phyloP scores from a whole-genome alignment of 352 stramenopile species.

The Phytopythium aichiense region DNA sequence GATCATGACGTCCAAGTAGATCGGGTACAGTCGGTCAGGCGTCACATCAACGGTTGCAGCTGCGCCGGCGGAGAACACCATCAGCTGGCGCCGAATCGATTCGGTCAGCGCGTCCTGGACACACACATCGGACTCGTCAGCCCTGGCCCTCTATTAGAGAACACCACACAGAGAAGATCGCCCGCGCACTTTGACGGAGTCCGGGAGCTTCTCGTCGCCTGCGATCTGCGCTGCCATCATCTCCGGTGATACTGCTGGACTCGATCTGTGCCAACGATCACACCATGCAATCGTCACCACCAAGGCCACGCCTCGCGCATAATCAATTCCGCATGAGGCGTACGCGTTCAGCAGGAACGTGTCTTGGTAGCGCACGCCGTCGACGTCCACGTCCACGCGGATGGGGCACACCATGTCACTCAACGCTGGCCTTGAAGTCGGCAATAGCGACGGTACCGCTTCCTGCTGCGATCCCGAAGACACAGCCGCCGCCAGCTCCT shows the following conservation, averaged over 20 bases:
- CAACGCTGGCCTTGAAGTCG: slow-evolving; percentile 3
- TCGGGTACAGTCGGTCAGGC: slow-evolving; percentile 44
- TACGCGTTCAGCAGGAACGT: slow-evolving; percentile 69
- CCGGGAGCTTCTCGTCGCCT: slow-evolving; percentile 50
- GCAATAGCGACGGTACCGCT: slow-evolving; percentile 12
- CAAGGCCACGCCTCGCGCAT: not conserved
- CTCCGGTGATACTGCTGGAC: slow-evolving; percentile 38
- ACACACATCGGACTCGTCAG: not conserved
- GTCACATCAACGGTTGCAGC: slow-evolving; percentile 6
- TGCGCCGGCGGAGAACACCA: slow-evolving; percentile 51
- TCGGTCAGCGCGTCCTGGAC: slow-evolving; percentile 56
- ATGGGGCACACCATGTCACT: slow-evolving; percentile 67
- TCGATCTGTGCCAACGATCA: slow-evolving; percentile 13
- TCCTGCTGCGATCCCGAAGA: slow-evolving; percentile 13
- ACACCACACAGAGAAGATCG: not conserved
- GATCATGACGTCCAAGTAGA: slow-evolving; percentile 71
- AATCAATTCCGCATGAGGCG: slow-evolving; percentile 1
- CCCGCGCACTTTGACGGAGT: slow-evolving; percentile 31
- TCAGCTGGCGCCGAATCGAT: slow-evolving; percentile 64
- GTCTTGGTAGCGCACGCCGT: slow-evolving; percentile 73
- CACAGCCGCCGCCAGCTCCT: slow-evolving; percentile 24
- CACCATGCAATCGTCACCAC: not conserved
- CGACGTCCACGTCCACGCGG: slow-evolving; percentile 71
- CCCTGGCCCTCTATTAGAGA: not conserved
- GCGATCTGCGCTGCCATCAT: slow-evolving; percentile 53